Percentiles rank a stretch among this genome's conserved stretches.
phyloP scores from a whole-genome alignment of 176 grass and related monocot genomes.

The Areca catechu region DNA sequence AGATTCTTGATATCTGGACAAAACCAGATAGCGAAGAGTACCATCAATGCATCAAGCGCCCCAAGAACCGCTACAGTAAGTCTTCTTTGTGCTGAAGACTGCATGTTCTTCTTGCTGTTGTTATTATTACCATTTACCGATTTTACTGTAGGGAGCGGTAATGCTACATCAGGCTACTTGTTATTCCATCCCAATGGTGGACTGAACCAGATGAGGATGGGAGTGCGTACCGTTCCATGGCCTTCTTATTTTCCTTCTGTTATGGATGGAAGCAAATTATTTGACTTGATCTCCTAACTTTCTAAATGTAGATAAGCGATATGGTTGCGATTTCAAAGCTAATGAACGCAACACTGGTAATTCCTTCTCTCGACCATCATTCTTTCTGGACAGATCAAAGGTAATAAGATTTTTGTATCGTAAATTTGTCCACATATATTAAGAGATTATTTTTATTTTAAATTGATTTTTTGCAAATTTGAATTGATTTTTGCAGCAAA shows the following conservation, averaged over 20 bases:
- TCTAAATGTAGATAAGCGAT: constrained; percentile 84
- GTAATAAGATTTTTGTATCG: background rate
- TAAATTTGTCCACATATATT: too few species aligned
- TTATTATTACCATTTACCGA: too few species aligned
- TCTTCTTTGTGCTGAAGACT: too few species aligned
- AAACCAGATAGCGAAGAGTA: too few species aligned
- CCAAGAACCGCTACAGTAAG: too few species aligned
- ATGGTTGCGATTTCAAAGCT: constrained; percentile 89
- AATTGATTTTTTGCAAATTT: too few species aligned
- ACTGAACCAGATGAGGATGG: constrained; percentile 93
- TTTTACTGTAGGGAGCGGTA: background rate
- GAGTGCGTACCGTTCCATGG: constrained; percentile 26
- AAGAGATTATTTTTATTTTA: too few species aligned
- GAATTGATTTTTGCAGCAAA: constrained; percentile 19
- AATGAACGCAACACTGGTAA: constrained; percentile 72
- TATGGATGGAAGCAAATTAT: constrained; percentile 7
- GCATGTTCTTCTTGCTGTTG: too few species aligned
- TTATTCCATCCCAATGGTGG: constrained; percentile 65
- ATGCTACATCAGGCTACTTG: background rate
- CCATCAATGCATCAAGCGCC: too few species aligned
- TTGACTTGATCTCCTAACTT: constrained; percentile 20
- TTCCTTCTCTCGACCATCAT: constrained; percentile 68
- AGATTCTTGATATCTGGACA: too few species aligned
- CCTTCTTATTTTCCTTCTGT: background rate
- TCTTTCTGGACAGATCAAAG: constrained; percentile 95